Conservation (phyloP, 2,329 filamentous ascomycete species). For the Fusarium veterinarium region DNA sequence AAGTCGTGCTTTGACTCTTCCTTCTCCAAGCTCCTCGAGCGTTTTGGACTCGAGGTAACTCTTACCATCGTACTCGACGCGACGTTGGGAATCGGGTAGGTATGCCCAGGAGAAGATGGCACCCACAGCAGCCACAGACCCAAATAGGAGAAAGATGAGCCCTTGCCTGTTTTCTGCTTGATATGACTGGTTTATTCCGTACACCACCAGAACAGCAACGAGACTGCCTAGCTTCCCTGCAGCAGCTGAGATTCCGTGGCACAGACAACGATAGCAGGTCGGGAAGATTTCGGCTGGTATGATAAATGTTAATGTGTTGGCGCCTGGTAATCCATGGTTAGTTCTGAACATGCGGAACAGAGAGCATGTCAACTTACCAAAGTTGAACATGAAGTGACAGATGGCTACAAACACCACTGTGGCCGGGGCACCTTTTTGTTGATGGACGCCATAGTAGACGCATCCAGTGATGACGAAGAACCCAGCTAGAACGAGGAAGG, state of each 20-base stretch:
- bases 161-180: slow-evolving; percentile 57
- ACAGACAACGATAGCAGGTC: slow-evolving; percentile 71
- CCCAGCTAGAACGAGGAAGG: slow-evolving; percentile 59
- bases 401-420: slow-evolving; percentile 64
- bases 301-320: slow-evolving; percentile 72
- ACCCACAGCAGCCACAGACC: slow-evolving; percentile 60
- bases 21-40: slow-evolving; percentile 63
- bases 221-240: slow-evolving; percentile 69
- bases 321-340: slow-evolving; percentile 52
- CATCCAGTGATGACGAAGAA: slow-evolving; percentile 62
- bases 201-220: slow-evolving; percentile 62
- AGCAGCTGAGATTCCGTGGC: slow-evolving; percentile 71
- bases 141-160: slow-evolving; percentile 63
- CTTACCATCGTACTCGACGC: slow-evolving; percentile 51
- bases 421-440: slow-evolving; percentile 54
- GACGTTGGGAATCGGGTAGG: slow-evolving; percentile 60
- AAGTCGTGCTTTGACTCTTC: slow-evolving; percentile 56
- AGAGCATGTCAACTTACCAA: slow-evolving; percentile 54
- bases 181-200: slow-evolving; percentile 61
- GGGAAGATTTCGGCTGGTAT: slow-evolving; percentile 74
- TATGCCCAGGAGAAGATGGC: slow-evolving; percentile 65
- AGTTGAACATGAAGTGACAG: slow-evolving; percentile 67
- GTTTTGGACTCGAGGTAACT: slow-evolving; percentile 58
- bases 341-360: background rate
- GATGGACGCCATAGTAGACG: slow-evolving; percentile 61